Base-by-base conservation (phyloP, 2,329 filamentous ascomycete genomes). In the Venturia pyrina region DNA sequence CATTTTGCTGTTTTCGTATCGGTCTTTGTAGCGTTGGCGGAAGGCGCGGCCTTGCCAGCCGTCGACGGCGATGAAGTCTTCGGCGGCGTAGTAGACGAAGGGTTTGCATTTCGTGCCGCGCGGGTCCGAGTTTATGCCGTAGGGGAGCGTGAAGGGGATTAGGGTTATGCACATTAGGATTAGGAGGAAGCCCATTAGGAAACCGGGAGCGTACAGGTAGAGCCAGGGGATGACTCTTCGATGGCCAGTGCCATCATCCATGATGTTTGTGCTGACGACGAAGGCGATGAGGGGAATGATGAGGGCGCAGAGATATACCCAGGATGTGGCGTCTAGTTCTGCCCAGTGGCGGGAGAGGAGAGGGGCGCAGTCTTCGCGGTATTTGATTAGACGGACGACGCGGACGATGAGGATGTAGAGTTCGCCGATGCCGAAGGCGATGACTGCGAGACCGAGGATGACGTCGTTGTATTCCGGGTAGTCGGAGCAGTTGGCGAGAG, bases 51-150 rank as follows among this genome's bases (percentile, higher is more conserved):
- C 72, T 43, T 74, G 72, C 61, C 73, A 59, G 1, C 72, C 72
- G 62, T 74, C 72, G 1, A 74, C 72, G 2, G 72, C 72, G 59
- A 74, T 71, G 65, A 74, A 74, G 65, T 74, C 72, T 48, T 74
- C 72, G 6, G 72, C 72, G 10, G 72, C 72, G 67, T 73, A 74
- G 68, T 73, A 74, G 64, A 74, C 72, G 64, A 74, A 73, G 1
- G 72, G 72, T 37, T 72, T 69, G 21, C 73, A 66, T 8, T 64
- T 63, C 1, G 71, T 69, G 1, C 72, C 72, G 44, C 71, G 67
- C 40, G 70, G 65, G n/a, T 73, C 71, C 19, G 72, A 74, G 62
- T 74, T 74, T 66, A 74, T 72, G 37, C 71, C 71, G 64, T 73
- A 70, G 0, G 72, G 72, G n/a, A 73, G 65, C 17, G 69, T 71